Percentiles rank a stretch among this genome's conserved stretches.
Evolutionary conservation across 768 basidiomycete species (phyloP).

Genomic region (Trametes maxima): DNA sequence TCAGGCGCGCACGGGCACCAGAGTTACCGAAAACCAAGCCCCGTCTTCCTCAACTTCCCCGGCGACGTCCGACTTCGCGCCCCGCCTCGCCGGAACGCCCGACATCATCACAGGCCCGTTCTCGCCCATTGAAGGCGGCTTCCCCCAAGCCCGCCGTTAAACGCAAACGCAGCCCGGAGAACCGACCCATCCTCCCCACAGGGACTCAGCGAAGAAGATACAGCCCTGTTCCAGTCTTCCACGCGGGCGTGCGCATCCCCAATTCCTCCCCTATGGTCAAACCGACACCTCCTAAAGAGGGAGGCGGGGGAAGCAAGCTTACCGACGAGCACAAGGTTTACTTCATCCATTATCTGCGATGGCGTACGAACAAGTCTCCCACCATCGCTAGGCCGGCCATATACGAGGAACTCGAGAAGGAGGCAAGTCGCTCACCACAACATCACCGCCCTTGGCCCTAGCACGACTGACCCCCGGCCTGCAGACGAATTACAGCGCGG

Average conservation of each 20-base stretch:
- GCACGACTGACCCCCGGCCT: not conserved
- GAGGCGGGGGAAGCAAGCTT: not conserved
- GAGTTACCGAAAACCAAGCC: no score
- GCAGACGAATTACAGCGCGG: not conserved
- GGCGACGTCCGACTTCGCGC: not conserved
- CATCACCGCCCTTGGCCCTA: no score
- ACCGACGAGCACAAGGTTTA: constrained; percentile 10
- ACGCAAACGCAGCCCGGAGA: not conserved
- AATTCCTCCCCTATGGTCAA: not conserved
- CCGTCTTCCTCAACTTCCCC: no score
- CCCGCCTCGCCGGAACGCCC: not conserved
- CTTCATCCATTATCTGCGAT: constrained; percentile 12
- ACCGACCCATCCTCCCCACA: not conserved
- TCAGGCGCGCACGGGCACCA: no score
- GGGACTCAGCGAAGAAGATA: not conserved
- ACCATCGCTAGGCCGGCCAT: not conserved
- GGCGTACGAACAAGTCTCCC: constrained; percentile 1
- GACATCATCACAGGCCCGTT: not conserved
- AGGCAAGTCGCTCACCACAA: not conserved
- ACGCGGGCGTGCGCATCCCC: not conserved
- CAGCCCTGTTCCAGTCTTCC: not conserved
- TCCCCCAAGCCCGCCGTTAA: not conserved
- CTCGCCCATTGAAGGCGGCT: not conserved
- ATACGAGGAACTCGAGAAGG: constrained; percentile 1
- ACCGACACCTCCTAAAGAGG: not conserved